Percentiles rank a stretch among this genome's conserved stretches.
phyloP scores from a whole-genome alignment of 1,139 yeast genomes.

The Pichia terricola region DNA sequence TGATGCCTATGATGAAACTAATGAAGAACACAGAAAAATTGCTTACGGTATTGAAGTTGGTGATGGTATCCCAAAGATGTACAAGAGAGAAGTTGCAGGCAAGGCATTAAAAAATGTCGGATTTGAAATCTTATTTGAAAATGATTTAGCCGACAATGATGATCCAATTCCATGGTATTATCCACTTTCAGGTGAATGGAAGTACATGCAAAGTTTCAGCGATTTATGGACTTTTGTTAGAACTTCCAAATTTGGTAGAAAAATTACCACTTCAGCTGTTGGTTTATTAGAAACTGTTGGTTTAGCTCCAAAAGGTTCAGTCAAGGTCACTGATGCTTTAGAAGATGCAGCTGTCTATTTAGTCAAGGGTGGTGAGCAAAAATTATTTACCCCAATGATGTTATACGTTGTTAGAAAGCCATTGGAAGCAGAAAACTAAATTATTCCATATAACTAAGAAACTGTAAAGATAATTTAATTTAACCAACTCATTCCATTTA shows the following conservation, averaged over 20 bases:
- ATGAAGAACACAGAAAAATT: conserved; percentile 85
- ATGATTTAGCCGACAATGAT: conserved; percentile 73
- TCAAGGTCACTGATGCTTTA: conserved; percentile 81
- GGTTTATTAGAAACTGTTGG: conserved; percentile 76
- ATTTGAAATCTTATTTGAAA: conserved; percentile 63
- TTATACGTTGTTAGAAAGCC: conserved; percentile 83
- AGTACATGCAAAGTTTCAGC: conserved; percentile 66
- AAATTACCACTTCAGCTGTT: conserved; percentile 70
- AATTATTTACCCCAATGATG: conserved; percentile 95
- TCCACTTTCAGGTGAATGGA: conserved; percentile 92
- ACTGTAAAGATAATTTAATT: not conserved
- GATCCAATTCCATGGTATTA: conserved; percentile 97
- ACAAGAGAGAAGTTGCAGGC: conserved; percentile 72
- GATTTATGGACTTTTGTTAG: conserved; percentile 83
- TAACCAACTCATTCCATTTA: not conserved
- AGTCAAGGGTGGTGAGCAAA: conserved; percentile 85
- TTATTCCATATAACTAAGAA: not conserved
- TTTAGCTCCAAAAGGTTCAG: conserved; percentile 88
- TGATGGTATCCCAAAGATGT: conserved; percentile 99
- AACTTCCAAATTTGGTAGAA: conserved; percentile 82
- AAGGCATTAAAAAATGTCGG: conserved; percentile 84
- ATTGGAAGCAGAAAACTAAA: conserved; percentile 3
- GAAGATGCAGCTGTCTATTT: conserved; percentile 96
- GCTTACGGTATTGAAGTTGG: conserved; percentile 97
- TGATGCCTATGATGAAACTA: conserved; percentile 77